Base-by-base conservation (phyloP, 1,284 basidiomycete species). In the Exobasidium rhododendri region DNA sequence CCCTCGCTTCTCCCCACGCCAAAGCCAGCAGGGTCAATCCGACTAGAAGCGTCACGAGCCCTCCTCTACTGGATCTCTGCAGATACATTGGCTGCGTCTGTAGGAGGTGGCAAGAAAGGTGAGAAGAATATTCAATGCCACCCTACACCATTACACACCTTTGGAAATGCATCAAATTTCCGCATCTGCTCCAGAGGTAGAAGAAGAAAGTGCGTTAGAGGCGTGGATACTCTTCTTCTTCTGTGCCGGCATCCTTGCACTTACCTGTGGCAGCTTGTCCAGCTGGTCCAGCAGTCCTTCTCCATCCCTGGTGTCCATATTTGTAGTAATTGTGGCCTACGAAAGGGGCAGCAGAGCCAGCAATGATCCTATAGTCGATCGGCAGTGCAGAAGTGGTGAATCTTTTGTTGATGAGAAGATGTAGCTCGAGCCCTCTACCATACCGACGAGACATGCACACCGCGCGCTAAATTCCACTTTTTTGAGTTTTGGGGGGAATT, bases 11-110 rank as follows among this genome's bases (percentile, higher is more conserved):
- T 73, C 93, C 92, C 74, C 93, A 84, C 58, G 91, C 83, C 29
- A 93, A 85, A 40, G 91, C 69, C 57, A 90, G 83, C 17, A 91
- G 88, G 51, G 92, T 73, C 17, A 89, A 65, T 1, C 84, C 83
- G 26, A 97, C 87, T 57, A 93, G 83, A 66, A 96, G 76, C 4
- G 94, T 97, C 75, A 94, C 82, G 74, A 94, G 85, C 0, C 94
- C 94, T 52, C 94, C 89, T 20, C 89, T 86, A 67, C 89, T 87
- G 1, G 92, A 92, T 61, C 89, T 87, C 24, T 88, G 81, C 71
- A 89, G 91, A 85, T 97, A 97, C 0, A 90, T 88, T 13, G 90
- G 85, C 28, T 91, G 90, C n/a, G 71, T 76, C 61, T 71, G 51
- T 35, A 17, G 24, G 47, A 7, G 31, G 51, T 61, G 20, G 28